Conservation (phyloP, 306 rosid species). For the Lathyrus tuberosus region DNA sequence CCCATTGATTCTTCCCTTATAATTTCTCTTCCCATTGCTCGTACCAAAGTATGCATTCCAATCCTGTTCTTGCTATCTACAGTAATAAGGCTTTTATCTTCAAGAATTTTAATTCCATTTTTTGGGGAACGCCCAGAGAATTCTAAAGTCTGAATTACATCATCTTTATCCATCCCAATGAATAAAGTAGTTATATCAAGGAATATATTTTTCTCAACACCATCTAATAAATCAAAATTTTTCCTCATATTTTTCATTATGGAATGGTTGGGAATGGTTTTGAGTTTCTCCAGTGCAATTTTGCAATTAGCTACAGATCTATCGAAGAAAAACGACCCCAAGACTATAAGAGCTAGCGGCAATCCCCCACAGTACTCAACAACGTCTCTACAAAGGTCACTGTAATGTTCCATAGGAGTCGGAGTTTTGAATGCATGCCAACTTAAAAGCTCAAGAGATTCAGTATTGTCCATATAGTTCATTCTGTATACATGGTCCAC, state of each 20-base stretch:
- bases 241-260: neutral
- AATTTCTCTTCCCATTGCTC: conserved; percentile 33
- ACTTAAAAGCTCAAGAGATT: conserved; percentile 18
- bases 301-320: neutral
- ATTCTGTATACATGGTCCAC: neutral
- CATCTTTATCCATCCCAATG: neutral
- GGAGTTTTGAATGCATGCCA: conserved; percentile 8
- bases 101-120: neutral
- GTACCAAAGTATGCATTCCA: conserved; percentile 28
- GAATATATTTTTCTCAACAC: neutral
- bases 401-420: neutral
- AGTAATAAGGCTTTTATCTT: neutral
- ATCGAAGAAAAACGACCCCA: neutral
- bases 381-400: neutral
- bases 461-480: neutral
- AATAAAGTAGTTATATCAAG: neutral
- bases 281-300: neutral
- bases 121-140: neutral
- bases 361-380: neutral
- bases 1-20: neutral
- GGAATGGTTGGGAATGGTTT: neutral
- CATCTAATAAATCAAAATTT: neutral
- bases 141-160: neutral
- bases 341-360: conserved; percentile 3
- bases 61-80: conserved; percentile 2